Conservation (phyloP, 1,139 yeast genomes). For the Hanseniaspora sp. region DNA sequence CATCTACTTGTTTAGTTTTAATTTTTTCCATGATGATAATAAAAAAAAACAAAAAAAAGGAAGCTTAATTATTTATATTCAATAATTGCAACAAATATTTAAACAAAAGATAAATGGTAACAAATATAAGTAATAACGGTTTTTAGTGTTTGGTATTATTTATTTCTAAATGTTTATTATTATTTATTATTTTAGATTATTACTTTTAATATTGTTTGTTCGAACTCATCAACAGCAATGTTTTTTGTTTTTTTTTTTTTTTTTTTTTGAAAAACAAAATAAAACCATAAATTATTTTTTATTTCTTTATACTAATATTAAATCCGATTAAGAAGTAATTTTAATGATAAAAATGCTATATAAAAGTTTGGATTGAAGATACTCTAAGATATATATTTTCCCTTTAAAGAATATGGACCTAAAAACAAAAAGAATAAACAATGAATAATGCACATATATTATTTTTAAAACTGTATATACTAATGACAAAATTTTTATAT, state of each 20-base stretch:
- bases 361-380: no score
- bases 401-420: no score
- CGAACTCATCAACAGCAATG: not conserved
- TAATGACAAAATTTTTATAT: no score
- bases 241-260: no score
- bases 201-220: not conserved
- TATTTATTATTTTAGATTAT: not conserved
- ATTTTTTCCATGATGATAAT: not conserved
- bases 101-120: no score
- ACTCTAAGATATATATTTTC: no score
- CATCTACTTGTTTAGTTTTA: not conserved
- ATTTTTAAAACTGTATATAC: no score
- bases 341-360: not conserved
- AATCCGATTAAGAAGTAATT: not conserved
- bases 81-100: no score
- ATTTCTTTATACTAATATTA: no score
- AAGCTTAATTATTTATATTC: not conserved
- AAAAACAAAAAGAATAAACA: no score
- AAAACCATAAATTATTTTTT: no score
- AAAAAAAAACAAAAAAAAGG: not conserved
- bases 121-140: not conserved
- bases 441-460: no score
- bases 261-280: not conserved
- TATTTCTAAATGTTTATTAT: not conserved
- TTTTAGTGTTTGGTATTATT: not conserved